These are phyloP conservation scores for Calonectria crousiana DNA, from an alignment of 2,329 filamentous ascomycete species.

Conservation along the genomic window DNA sequence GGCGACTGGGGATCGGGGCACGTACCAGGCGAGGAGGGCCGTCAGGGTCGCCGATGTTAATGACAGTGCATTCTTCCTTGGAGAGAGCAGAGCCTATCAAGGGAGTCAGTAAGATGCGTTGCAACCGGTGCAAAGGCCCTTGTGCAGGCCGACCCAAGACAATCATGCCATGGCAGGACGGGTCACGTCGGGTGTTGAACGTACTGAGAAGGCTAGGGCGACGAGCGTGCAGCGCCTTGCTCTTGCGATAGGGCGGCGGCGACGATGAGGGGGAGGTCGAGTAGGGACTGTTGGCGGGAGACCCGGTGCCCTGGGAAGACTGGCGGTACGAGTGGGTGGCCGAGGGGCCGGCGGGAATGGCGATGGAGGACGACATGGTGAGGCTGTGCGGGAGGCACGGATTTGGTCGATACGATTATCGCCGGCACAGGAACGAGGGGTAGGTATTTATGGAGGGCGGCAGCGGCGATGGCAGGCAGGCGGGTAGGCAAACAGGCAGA, in stretches of 20 bases:
- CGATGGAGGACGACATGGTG: conserved; percentile 76
- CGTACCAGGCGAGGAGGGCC: conserved; percentile 79
- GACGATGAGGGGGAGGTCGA: conserved; percentile 62
- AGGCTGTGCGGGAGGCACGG: conserved; percentile 17
- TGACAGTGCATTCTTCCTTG: conserved; percentile 82
- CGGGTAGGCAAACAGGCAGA: conserved; percentile 20
- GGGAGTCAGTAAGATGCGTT: conserved; percentile 43
- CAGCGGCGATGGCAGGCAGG: neutral
- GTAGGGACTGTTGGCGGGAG: conserved; percentile 58
- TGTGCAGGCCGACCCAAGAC: conserved; percentile 16
- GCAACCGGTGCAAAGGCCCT: neutral
- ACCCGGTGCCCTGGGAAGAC: conserved; percentile 59
- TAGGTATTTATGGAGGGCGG: conserved; percentile 14
- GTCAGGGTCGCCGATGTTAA: conserved; percentile 82
- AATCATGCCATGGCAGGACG: conserved; percentile 27
- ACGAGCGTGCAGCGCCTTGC: conserved; percentile 64
- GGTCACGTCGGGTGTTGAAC: conserved; percentile 32
- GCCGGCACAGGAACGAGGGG: conserved; percentile 34
- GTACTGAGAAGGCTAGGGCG: conserved; percentile 74
- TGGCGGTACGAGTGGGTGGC: conserved; percentile 52
- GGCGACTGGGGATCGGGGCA: conserved; percentile 18
- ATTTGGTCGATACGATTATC: conserved; percentile 14
- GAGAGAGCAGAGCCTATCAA: conserved; percentile 76
- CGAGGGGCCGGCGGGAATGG: conserved; percentile 67
- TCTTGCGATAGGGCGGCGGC: conserved; percentile 64